Evolutionary conservation across 164 flowering plant genomes (phyloP).

Genomic region (Vitis vinifera): DNA sequence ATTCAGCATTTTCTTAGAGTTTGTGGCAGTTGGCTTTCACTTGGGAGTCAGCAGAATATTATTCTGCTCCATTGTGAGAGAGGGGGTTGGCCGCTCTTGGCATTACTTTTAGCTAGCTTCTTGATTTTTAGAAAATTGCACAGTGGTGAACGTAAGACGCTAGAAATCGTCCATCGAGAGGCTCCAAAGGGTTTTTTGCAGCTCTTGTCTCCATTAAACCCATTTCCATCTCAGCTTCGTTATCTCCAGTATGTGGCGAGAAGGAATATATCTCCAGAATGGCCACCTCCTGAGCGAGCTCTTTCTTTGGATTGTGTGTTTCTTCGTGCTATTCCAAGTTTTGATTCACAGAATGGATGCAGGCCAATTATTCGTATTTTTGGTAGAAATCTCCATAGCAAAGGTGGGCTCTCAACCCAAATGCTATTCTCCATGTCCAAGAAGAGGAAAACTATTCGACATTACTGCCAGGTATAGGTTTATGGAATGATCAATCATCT

Average conservation of each 20-base stretch:
- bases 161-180: conserved; percentile 92
- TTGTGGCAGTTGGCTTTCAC: conserved; percentile 85
- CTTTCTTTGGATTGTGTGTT: conserved; percentile 94
- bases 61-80: conserved; percentile 92
- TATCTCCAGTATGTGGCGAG: conserved; percentile 91
- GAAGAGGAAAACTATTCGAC: conserved; percentile 68
- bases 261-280: conserved; percentile 84
- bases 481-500: conserved; percentile 2
- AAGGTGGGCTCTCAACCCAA: conserved; percentile 72
- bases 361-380: conserved; percentile 91
- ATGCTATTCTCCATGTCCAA: conserved; percentile 86
- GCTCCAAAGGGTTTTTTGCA: conserved; percentile 91
- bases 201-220: conserved; percentile 89
- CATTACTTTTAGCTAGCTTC: conserved; percentile 83
- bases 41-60: conserved; percentile 68
- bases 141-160: conserved; percentile 77
- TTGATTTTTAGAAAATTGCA: conserved; percentile 75
- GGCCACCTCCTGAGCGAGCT: conserved; percentile 95
- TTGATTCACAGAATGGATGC: conserved; percentile 81
- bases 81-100: conserved; percentile 97
- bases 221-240: conserved; percentile 93
- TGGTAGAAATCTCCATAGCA: conserved; percentile 73
- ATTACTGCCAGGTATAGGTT: conserved; percentile 68
- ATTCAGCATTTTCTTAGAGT: conserved; percentile 88
- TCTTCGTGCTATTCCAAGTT: conserved; percentile 85